phyloP scores from a whole-genome alignment of 163 green algal species.

The Scenedesmus sp. region DNA sequence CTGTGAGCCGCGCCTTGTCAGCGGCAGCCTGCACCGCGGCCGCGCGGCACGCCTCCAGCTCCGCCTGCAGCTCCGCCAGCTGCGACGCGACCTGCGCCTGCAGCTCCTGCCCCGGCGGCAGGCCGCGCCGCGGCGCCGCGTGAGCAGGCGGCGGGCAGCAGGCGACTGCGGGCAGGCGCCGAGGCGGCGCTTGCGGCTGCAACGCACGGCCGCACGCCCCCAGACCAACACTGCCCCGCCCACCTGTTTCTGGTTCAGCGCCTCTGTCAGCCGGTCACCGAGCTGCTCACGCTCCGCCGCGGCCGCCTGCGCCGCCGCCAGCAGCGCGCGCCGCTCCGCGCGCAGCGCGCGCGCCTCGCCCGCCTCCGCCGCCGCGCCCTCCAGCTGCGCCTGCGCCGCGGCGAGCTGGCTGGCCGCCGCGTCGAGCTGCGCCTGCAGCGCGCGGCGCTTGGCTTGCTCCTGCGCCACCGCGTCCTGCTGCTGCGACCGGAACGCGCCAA shows the following conservation, averaged over 20 bases:
- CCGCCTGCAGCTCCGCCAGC: slow-evolving; percentile 16
- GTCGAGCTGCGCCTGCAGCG: slow-evolving; percentile 2
- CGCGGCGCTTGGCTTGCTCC: slow-evolving; percentile 10
- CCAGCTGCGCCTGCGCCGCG: background rate
- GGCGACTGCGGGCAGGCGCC: too few relatives aligned
- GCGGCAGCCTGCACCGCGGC: slow-evolving; percentile 15
- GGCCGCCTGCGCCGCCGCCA: slow-evolving; percentile 5
- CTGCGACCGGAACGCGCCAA: slow-evolving; percentile 3
- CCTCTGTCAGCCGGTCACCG: slow-evolving; percentile 13
- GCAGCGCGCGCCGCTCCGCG: background rate
- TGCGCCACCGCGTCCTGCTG: slow-evolving; percentile 14
- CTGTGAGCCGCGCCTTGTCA: slow-evolving; percentile 36
- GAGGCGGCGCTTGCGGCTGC: background rate
- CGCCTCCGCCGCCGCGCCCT: slow-evolving; percentile 15
- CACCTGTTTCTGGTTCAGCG: slow-evolving; percentile 40
- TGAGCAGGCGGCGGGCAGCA: too few relatives aligned
- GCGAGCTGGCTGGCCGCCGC: too few relatives aligned
- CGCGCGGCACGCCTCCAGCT: slow-evolving; percentile 17
- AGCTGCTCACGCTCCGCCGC: slow-evolving; percentile 34
- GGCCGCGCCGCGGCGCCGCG: too few relatives aligned
- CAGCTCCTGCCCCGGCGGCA: slow-evolving; percentile 11
- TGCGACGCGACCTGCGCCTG: background rate
- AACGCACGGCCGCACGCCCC: background rate
- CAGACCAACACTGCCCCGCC: background rate
- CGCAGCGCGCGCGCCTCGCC: background rate